Evolutionary conservation across 1,284 basidiomycete genomes (phyloP).

Genomic region (Ustilago curta): DNA sequence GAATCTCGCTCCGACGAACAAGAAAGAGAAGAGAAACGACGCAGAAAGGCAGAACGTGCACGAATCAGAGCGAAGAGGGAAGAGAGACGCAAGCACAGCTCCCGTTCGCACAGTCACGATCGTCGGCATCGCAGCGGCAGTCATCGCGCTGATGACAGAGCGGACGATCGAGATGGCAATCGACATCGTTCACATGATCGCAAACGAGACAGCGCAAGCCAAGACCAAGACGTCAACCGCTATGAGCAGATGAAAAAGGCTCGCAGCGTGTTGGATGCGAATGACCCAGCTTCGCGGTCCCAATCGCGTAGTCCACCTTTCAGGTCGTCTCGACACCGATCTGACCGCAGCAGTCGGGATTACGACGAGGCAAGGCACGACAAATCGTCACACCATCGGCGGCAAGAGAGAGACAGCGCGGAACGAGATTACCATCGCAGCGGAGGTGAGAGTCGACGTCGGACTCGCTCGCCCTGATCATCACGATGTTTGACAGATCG

Average conservation of each 20-base stretch:
- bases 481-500: too few species aligned
- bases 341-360: constrained; percentile 4
- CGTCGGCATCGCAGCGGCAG: background rate
- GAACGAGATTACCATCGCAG: background rate
- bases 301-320: constrained; percentile 9
- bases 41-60: constrained; percentile 60
- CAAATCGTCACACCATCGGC: background rate
- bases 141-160: background rate
- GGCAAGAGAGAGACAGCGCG: background rate
- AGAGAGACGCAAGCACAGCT: constrained; percentile 5
- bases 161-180: background rate
- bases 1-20: constrained; percentile 7
- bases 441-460: constrained; percentile 12
- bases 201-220: background rate
- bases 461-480: constrained; percentile 13
- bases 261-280: constrained; percentile 23
- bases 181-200: constrained; percentile 1
- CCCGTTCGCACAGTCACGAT: background rate
- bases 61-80: constrained; percentile 44
- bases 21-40: constrained; percentile 49
- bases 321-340: background rate
- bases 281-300: constrained; percentile 6
- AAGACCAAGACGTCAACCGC: constrained; percentile 23
- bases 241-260: constrained; percentile 33
- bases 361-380: background rate